These are phyloP conservation scores for Boletus rubropictus DNA, from an alignment of 768 basidiomycete genomes.

Conservation along the genomic window DNA sequence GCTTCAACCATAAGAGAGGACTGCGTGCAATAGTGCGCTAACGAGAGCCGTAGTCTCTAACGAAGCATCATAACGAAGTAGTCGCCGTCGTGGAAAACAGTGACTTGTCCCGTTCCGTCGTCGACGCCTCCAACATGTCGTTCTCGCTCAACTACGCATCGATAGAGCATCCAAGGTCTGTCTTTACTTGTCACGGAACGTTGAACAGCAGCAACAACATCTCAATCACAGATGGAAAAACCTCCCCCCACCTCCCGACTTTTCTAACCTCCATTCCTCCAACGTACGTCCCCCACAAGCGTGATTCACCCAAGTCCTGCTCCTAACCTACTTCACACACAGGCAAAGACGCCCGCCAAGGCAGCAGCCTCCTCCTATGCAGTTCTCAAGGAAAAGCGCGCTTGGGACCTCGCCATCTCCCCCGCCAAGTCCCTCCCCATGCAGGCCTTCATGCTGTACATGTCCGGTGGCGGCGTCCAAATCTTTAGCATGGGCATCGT, in stretches of 20 bases:
- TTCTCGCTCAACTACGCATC: constrained; percentile 29
- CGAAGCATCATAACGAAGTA: too few relatives aligned
- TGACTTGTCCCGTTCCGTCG: background rate
- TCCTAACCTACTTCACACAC: background rate
- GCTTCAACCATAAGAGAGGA: too few relatives aligned
- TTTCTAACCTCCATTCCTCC: constrained; percentile 42
- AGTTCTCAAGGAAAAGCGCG: constrained; percentile 67
- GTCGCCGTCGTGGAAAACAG: too few relatives aligned
- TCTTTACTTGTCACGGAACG: background rate
- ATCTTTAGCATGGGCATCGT: constrained; percentile 97
- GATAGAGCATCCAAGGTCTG: constrained; percentile 27
- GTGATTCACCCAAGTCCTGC: background rate
- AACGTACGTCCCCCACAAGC: constrained; percentile 9
- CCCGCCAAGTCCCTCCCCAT: constrained; percentile 91
- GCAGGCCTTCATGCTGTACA: constrained; percentile 98
- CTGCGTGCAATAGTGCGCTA: too few relatives aligned
- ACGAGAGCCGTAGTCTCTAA: too few relatives aligned
- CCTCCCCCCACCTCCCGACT: constrained; percentile 65
- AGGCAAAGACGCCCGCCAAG: constrained; percentile 43
- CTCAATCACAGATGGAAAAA: constrained; percentile 47
- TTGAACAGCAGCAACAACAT: background rate
- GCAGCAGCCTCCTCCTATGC: constrained; percentile 47
- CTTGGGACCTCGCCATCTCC: constrained; percentile 78
- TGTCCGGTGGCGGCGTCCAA: constrained; percentile 94
- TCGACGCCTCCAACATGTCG: constrained; percentile 14